Evolutionary conservation across 2,329 filamentous ascomycete species (phyloP), one percentile per base, ranked within the genome.

Genomic region (Epichloe elymi): DNA sequence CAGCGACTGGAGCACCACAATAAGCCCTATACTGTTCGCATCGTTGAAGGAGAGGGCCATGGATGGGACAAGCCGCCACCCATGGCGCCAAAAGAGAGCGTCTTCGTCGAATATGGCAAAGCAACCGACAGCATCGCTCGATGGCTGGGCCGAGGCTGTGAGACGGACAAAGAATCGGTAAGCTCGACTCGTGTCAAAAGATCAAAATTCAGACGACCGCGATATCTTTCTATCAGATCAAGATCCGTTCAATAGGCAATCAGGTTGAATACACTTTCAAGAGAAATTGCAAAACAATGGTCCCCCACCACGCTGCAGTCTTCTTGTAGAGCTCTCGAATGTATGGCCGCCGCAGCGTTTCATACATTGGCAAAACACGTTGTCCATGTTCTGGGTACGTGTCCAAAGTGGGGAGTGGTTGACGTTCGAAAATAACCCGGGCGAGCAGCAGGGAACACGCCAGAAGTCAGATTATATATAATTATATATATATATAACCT

Each of bases 11-110:
- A 69, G 46, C 46, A 53, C 5, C 54, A 59, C 10, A 59, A 64
- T 7, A 67, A 66, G 54, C 54, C 58, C 12, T 60, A 69, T 50
- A 68, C 62, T 4, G 54, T 71, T 30, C 69, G 73, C n/a, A 56
- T 75, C 8, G 72, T 75, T 3, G 58, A 68, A 37, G 67, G 66
- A 10, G 72, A 74, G 56, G 69, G 68, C 51, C 73, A 75, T 52
- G 73, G 65, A 1, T 75, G 73, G 73, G 72, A 75, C 54, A 73
- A 73, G 42, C 71, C 72, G 1, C 65, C 67, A 3, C 71, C 72
- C 3, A 61, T 74, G 55, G 56, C 65, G 1, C 69, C 69, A 8
- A 74, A 75, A 49, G 63, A 66, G 19, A 72, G 66, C 35, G 71
- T 73, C 14, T 55, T 53, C n/a, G 58, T 67, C n/a, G 73, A 75